Conservation (phyloP, 768 basidiomycete species). For the Pleurotus ostreatus region DNA sequence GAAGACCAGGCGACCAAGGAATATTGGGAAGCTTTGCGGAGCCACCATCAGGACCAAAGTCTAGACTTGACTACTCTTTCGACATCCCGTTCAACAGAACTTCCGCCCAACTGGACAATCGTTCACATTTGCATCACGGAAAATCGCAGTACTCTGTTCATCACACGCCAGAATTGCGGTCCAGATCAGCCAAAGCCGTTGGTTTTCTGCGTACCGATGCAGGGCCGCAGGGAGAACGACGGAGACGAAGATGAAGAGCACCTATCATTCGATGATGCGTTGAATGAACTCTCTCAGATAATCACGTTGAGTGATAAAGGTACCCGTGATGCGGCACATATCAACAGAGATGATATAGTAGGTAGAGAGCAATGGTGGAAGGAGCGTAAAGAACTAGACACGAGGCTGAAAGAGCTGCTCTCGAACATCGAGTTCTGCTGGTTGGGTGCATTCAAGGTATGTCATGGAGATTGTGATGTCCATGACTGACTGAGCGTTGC, state of each 20-base stretch:
- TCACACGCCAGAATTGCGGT: conserved; percentile 70
- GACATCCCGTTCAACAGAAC: conserved; percentile 31
- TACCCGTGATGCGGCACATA: conserved; percentile 65
- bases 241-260: conserved; percentile 63
- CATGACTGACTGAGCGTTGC: conserved; percentile 5
- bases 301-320: conserved; percentile 74
- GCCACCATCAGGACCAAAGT: conserved; percentile 46
- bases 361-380: conserved; percentile 86
- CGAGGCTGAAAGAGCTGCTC: conserved; percentile 66
- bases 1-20: conserved; percentile 31
- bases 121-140: conserved; percentile 81
- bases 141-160: conserved; percentile 78
- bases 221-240: conserved; percentile 73
- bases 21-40: conserved; percentile 62
- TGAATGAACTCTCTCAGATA: conserved; percentile 74
- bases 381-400: conserved; percentile 70
- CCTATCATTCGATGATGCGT: conserved; percentile 71
- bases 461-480: conserved; percentile 11
- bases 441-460: conserved; percentile 96
- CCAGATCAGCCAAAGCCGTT: conserved; percentile 47
- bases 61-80: conserved; percentile 40
- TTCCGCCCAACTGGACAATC: conserved; percentile 81
- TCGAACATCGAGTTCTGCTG: conserved; percentile 92
- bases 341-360: conserved; percentile 63
- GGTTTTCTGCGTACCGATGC: conserved; percentile 86